These are phyloP conservation scores for Vitis hybrid DNA, from an alignment of 177 flowering plant genomes.

Conservation along the genomic window DNA sequence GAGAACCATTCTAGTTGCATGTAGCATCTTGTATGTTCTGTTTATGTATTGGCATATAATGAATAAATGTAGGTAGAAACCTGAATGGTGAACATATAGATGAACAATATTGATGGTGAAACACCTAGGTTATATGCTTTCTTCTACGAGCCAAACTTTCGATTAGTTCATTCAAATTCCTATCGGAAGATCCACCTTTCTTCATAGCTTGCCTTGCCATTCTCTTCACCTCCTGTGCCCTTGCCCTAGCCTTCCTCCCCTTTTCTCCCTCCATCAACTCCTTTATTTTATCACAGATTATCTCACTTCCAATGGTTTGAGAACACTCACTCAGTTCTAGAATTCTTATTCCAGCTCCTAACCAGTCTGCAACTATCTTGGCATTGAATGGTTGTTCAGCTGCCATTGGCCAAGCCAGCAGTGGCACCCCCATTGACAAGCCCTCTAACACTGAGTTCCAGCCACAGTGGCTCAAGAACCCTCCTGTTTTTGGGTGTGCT, in stretches of 20 bases:
- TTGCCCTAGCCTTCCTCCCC: not conserved
- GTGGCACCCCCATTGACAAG: not conserved
- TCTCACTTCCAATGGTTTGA: not conserved
- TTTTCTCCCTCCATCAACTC: conserved; percentile 6
- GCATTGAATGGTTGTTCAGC: conserved; percentile 3
- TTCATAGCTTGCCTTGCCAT: conserved; percentile 6
- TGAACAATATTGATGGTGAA: too few species aligned
- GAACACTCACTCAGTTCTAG: not conserved
- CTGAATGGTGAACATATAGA: too few species aligned
- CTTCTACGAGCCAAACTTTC: not conserved
- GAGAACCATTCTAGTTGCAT: too few species aligned
- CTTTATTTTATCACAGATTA: conserved; percentile 1
- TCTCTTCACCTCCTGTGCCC: not conserved
- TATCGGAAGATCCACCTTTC: conserved; percentile 4
- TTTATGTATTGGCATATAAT: too few species aligned
- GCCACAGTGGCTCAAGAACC: conserved; percentile 3
- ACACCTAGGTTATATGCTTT: too few species aligned
- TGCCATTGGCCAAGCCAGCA: conserved; percentile 1
- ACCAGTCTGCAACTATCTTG: not conserved
- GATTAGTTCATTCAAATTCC: not conserved
- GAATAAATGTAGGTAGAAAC: too few species aligned
- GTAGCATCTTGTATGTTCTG: too few species aligned
- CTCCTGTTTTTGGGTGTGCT: conserved; percentile 9
- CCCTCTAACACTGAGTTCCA: not conserved
- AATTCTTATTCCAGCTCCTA: not conserved